Conservation (phyloP, 2,329 filamentous ascomycete species). For the Iodosphaeria phyllophila region DNA sequence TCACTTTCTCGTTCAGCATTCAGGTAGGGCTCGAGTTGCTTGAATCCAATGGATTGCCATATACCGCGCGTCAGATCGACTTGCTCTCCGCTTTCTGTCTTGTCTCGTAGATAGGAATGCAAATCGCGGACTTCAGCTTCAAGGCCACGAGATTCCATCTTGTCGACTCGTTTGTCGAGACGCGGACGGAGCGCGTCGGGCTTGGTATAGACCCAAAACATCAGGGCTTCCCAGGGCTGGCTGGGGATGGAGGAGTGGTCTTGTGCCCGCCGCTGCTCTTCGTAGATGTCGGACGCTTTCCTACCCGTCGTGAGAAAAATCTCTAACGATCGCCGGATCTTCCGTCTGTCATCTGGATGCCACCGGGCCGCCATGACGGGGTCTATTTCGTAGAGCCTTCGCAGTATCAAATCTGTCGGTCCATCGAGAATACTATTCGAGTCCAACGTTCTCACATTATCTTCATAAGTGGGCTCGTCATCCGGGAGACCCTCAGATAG, state of each 20-base stretch:
- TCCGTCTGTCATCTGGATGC: slow-evolving; percentile 86
- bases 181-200: slow-evolving; percentile 47
- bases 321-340: slow-evolving; percentile 76
- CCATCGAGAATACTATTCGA: slow-evolving; percentile 55
- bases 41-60: slow-evolving; percentile 94
- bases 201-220: slow-evolving; percentile 79
- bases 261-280: slow-evolving; percentile 42
- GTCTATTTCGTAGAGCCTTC: slow-evolving; percentile 61
- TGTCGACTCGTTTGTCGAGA: slow-evolving; percentile 61
- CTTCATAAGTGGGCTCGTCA: slow-evolving; percentile 19
- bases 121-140: slow-evolving; percentile 29
- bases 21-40: slow-evolving; percentile 67
- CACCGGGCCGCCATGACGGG: slow-evolving; percentile 77
- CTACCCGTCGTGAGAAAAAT: slow-evolving; percentile 74
- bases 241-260: slow-evolving; percentile 5
- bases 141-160: slow-evolving; percentile 50
- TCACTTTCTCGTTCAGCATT: slow-evolving; percentile 18
- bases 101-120: slow-evolving; percentile 18
- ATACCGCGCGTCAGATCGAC: slow-evolving; percentile 69
- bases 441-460: no score
- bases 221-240: slow-evolving; percentile 35
- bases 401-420: slow-evolving; percentile 51
- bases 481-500: slow-evolving; percentile 10
- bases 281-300: slow-evolving; percentile 72
- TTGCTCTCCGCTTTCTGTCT: slow-evolving; percentile 22